A percentile compares a stretch with the other conserved stretches of the same genome.
phyloP scores from a whole-genome alignment of 768 basidiomycete species.

The Hebeloma cylindrosporum region DNA sequence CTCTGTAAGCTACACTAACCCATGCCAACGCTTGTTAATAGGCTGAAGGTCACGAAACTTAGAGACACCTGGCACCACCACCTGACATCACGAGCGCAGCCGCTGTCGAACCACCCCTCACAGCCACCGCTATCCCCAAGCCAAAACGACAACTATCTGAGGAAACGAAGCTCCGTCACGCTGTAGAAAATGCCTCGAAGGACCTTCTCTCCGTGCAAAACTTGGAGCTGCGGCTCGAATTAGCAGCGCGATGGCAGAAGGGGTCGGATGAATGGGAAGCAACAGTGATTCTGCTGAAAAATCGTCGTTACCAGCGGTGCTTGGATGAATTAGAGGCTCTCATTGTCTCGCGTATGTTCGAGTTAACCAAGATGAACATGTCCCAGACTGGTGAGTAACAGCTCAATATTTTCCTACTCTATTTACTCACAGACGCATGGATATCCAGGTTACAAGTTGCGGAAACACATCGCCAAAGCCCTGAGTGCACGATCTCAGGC shows the following conservation, averaged over 20 bases:
- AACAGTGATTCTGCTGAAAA: slow-evolving; percentile 1
- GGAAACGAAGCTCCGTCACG: no score
- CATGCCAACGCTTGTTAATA: no score
- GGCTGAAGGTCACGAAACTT: no score
- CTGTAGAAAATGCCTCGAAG: no score
- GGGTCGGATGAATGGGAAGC: slow-evolving; percentile 5
- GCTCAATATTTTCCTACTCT: background rate
- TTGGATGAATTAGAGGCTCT: slow-evolving; percentile 21
- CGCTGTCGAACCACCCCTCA: no score
- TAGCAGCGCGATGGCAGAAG: slow-evolving; percentile 1
- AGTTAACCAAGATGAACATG: slow-evolving; percentile 23
- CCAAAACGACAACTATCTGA: no score
- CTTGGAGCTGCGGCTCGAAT: no score
- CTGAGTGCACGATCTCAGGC: slow-evolving; percentile 21
- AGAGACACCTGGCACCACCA: no score
- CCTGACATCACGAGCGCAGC: no score
- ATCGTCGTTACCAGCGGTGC: slow-evolving; percentile 7
- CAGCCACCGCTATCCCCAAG: no score
- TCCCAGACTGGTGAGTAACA: slow-evolving; percentile 30
- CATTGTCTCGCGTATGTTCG: slow-evolving; percentile 22
- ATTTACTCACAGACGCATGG: background rate
- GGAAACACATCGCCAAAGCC: slow-evolving; percentile 23
- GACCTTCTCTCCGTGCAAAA: no score
- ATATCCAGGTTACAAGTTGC: slow-evolving; percentile 25
- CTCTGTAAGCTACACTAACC: no score